phyloP scores from a whole-genome alignment of 352 stramenopile genomes.

The Phytophthora cactorum region DNA sequence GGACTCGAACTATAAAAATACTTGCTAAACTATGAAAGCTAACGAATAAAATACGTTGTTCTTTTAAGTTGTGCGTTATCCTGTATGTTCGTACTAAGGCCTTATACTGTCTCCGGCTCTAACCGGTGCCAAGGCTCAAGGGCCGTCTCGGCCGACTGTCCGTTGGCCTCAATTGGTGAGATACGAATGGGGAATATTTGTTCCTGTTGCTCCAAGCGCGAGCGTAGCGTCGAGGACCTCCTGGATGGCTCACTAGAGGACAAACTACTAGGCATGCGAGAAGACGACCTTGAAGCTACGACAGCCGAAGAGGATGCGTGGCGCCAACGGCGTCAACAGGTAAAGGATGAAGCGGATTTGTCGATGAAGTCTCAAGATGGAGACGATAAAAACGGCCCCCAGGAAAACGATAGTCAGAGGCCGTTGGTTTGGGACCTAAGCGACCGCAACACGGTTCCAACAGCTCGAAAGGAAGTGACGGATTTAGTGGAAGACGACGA shows the following conservation, averaged over 20 bases:
- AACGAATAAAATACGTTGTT: not conserved
- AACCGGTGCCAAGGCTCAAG: conserved; percentile 8
- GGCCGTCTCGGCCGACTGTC: conserved; percentile 3
- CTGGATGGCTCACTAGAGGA: conserved; percentile 54
- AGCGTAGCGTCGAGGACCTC: conserved; percentile 42
- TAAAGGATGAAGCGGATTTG: conserved; percentile 35
- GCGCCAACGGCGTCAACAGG: conserved; percentile 33
- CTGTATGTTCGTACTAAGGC: too few relatives aligned
- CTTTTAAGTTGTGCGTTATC: not conserved
- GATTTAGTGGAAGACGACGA: conserved; percentile 38
- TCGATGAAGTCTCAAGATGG: conserved; percentile 20
- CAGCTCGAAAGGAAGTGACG: conserved; percentile 20
- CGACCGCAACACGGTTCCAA: conserved; percentile 27
- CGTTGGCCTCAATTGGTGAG: conserved; percentile 5
- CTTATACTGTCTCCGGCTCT: too few relatives aligned
- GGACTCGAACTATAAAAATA: conserved; percentile 1
- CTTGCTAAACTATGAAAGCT: conserved; percentile 5
- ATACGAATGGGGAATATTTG: conserved; percentile 35
- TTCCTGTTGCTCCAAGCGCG: conserved; percentile 52
- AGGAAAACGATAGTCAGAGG: conserved; percentile 1
- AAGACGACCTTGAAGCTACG: conserved; percentile 29
- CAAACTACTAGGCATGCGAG: conserved; percentile 53
- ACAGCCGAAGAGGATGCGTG: conserved; percentile 40
- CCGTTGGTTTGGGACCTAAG: conserved; percentile 30
- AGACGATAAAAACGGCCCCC: conserved; percentile 1